These are phyloP conservation scores for Balakata baccata DNA, from an alignment of 345 rosid species.

Conservation along the genomic window DNA sequence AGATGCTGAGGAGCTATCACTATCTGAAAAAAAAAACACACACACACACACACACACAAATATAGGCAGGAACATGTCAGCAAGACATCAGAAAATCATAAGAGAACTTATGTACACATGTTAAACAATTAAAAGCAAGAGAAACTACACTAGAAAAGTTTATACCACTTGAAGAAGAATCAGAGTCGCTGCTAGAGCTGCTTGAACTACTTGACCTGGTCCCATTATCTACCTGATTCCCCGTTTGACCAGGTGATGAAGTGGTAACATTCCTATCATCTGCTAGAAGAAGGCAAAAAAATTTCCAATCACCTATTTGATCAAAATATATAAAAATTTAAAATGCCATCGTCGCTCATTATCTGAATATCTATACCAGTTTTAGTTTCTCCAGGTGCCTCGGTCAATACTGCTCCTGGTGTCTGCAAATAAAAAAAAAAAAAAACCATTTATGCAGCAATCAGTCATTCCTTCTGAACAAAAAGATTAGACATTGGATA, in stretches of 20 bases:
- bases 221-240: constrained; percentile 53
- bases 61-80: not conserved
- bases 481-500: constrained; percentile 1
- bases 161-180: constrained; percentile 95
- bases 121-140: not conserved
- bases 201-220: constrained; percentile 92
- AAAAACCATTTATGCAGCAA: constrained; percentile 8
- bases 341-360: not conserved
- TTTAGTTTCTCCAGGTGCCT: constrained; percentile 50
- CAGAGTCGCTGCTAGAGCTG: constrained; percentile 95
- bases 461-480: not conserved
- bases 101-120: not conserved
- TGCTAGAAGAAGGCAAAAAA: constrained; percentile 24
- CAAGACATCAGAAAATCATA: not conserved
- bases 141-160: not conserved
- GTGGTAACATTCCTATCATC: constrained; percentile 54
- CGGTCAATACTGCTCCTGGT: constrained; percentile 41
- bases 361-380: constrained; percentile 41
- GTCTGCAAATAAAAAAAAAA: constrained; percentile 40
- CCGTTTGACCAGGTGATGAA: constrained; percentile 51
- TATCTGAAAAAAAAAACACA: constrained; percentile 63
- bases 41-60: too few species aligned
- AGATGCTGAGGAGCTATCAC: constrained; percentile 83
- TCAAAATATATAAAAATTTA: constrained; percentile 4
- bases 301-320: constrained; percentile 15